These are phyloP conservation scores for Komagataea norvegica DNA, from an alignment of 1,139 yeast species.

Conservation along the genomic window DNA sequence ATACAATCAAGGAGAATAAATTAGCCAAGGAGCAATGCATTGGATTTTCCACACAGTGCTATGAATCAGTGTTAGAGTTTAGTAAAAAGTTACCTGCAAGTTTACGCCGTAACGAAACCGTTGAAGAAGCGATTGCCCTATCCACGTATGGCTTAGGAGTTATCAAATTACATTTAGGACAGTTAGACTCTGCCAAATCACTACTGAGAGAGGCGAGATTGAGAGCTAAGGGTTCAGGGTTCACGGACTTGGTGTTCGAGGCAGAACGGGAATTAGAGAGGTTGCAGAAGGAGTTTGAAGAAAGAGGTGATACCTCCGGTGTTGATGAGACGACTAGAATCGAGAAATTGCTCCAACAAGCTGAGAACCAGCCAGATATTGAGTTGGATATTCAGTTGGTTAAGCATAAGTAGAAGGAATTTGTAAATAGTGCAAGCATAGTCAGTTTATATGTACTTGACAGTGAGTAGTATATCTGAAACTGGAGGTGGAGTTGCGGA, in stretches of 20 bases:
- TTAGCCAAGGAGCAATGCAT: conserved; percentile 39
- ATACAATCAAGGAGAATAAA: conserved; percentile 28
- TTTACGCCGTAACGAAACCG: conserved; percentile 37
- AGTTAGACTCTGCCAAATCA: conserved; percentile 50
- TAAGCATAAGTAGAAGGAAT: conserved; percentile 12
- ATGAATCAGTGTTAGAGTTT: conserved; percentile 51
- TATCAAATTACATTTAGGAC: conserved; percentile 53
- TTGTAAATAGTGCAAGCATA: no score
- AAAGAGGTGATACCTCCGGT: conserved; percentile 2
- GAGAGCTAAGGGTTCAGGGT: conserved; percentile 64
- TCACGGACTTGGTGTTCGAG: conserved; percentile 55
- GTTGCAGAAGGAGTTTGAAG: conserved; percentile 34
- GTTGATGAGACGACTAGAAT: conserved; percentile 14
- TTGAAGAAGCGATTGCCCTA: conserved; percentile 67
- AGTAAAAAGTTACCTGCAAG: conserved; percentile 47
- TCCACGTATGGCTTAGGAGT: conserved; percentile 87
- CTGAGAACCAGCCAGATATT: conserved; percentile 16
- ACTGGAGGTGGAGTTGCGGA: no score
- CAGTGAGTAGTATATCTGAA: no score
- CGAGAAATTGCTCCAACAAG: conserved; percentile 10
- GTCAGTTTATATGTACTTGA: no score
- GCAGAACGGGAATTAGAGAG: conserved; percentile 63
- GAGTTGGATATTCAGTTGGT: conserved; percentile 19
- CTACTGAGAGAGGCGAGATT: conserved; percentile 65
- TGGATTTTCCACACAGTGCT: conserved; percentile 42